Conservation (phyloP, 2,329 filamentous ascomycete genomes). For the Colletotrichum sp. region DNA sequence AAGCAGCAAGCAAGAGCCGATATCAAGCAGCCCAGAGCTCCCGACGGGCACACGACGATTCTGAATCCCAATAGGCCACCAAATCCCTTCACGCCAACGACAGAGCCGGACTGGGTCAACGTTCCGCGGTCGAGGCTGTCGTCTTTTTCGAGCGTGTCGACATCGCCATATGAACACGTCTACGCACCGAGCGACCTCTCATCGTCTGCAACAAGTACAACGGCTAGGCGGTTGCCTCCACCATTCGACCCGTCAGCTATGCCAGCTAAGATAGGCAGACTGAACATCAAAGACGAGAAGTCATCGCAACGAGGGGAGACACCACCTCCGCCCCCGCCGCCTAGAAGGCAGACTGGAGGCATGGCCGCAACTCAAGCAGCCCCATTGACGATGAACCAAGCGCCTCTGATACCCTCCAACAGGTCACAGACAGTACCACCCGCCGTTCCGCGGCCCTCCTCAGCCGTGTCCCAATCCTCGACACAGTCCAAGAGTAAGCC, state of each 20-base stretch:
- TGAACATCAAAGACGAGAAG: constrained; percentile 47
- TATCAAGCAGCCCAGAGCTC: constrained; percentile 65
- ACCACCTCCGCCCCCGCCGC: constrained; percentile 51
- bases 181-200: constrained; percentile 52
- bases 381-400: constrained; percentile 2
- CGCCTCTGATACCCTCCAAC: constrained; percentile 12
- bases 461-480: constrained; percentile 35
- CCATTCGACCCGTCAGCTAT: constrained; percentile 52
- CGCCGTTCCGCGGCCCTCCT: constrained; percentile 34
- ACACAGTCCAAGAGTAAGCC: constrained; percentile 39
- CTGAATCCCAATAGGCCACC: constrained; percentile 77
- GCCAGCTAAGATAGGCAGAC: constrained; percentile 49
- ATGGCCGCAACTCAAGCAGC: background rate
- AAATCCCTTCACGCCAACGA: constrained; percentile 79
- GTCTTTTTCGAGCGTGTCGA: constrained; percentile 61
- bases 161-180: constrained; percentile 64
- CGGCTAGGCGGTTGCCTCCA: constrained; percentile 56
- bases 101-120: constrained; percentile 85
- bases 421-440: constrained; percentile 24
- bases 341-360: constrained; percentile 41
- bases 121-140: constrained; percentile 61
- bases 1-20: constrained; percentile 77
- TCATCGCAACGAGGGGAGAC: constrained; percentile 33
- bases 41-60: constrained; percentile 57
- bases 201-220: constrained; percentile 49